Evolutionary conservation across 2,329 filamentous ascomycete genomes (phyloP).

Genomic region (Tolypocladium sp.): DNA sequence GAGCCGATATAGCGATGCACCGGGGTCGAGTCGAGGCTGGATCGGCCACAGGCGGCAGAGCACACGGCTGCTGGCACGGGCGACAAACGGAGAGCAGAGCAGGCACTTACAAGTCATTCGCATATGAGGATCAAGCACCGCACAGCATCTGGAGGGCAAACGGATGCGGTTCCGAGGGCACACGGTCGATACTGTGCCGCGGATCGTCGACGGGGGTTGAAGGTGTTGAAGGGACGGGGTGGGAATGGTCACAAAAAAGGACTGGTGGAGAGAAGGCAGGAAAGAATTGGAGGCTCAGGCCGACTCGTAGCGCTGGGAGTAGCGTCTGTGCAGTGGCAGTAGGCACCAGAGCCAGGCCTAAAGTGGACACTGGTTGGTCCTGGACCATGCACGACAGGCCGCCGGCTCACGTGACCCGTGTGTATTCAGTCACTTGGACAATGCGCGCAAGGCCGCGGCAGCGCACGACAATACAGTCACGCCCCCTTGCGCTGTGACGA

Average conservation of each 20-base stretch:
- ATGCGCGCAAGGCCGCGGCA: no score
- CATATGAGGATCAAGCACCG: conserved; percentile 29
- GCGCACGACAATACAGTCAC: background rate
- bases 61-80: conserved; percentile 21
- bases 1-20: conserved; percentile 25
- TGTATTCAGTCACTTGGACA: background rate
- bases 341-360: background rate
- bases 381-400: background rate
- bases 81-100: conserved; percentile 15
- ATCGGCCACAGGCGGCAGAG: conserved; percentile 27
- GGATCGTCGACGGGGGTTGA: conserved; percentile 14
- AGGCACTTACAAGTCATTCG: conserved; percentile 43
- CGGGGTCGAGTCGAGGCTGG: conserved; percentile 20
- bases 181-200: conserved; percentile 11
- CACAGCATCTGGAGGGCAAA: conserved; percentile 13
- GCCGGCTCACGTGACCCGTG: background rate
- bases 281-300: conserved; percentile 30
- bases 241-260: conserved; percentile 25
- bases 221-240: conserved; percentile 22
- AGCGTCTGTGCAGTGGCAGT: background rate
- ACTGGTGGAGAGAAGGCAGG: conserved; percentile 25
- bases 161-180: conserved; percentile 12
- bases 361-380: background rate
- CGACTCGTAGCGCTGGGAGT: conserved; percentile 1
- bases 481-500: background rate